Base-by-base conservation (phyloP, 257 asterid genomes). In the Galeopsis tetrahit region DNA sequence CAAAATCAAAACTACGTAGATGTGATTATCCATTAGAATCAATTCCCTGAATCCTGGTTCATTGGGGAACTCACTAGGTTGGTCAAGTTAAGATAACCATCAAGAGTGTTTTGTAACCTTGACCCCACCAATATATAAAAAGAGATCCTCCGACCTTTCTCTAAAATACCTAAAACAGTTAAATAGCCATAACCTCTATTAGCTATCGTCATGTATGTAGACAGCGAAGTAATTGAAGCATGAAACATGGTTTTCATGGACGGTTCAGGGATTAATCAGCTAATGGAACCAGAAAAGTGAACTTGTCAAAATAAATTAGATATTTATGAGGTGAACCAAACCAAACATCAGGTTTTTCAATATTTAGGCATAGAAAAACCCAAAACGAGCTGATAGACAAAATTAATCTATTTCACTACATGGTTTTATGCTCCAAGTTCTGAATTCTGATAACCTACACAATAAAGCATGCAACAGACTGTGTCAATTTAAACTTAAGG, bases 401-500 rank as follows among this genome's bases (percentile, higher is more conserved):
- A 63, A 63, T 63, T 63, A 15, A n/a, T 63, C 34, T 39, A 9
- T 40, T 36, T 15, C 53, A 63, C 6, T 10, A 4, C 36, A 63
- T 63, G 68, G 21, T 42, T 17, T 62, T 38, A 14, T 8, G 33
- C 21, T 28, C 57, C 70, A 43, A 43, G 28, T 63, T 39, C 43
- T 7, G 7, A 39, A 4, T 10, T 28, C 65, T 52, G 71, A 40
- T 31, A 10, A 36, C 33, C 63, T 48, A 34, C 11, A 60, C 32
- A 51, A 60, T 35, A 69, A 35, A 56, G 32, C 31, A 32, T 49
- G 7, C 14, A 42, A 57, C n/a, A 60, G 44, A 62, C 10, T 56
- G 63, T 34, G 10, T 42, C 43, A 52, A 38, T 40, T 66, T 34
- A 39, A 69, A 69, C 34, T 39, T 32, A 69, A 58, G 67, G 59